Percentiles rank a stretch among this genome's conserved stretches.
These are phyloP conservation scores for Talaromyces piceae DNA, from an alignment of 2,329 filamentous ascomycete genomes.

Conservation along the genomic window DNA sequence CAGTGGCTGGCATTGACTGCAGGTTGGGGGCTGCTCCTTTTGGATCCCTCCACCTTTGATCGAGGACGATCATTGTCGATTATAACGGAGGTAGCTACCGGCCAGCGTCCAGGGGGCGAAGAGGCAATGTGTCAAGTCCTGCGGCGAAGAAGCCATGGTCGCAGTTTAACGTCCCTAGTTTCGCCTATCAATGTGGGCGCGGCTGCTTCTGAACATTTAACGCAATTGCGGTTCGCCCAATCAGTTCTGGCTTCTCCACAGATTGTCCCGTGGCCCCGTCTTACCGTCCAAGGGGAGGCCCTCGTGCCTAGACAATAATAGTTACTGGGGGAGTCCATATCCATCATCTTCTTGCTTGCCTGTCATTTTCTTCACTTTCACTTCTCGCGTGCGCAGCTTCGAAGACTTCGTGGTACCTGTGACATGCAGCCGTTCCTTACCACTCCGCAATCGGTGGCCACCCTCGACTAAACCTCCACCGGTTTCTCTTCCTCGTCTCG, in stretches of 20 bases:
- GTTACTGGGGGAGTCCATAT: background rate
- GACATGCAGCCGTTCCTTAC: background rate
- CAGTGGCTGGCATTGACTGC: background rate
- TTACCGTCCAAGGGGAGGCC: background rate
- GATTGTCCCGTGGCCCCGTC: slow-evolving; percentile 1
- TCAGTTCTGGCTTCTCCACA: background rate
- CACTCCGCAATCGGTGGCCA: background rate
- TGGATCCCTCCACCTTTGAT: background rate
- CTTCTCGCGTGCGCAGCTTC: background rate
- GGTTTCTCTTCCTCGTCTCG: background rate
- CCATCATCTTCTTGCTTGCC: background rate
- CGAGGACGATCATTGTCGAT: background rate
- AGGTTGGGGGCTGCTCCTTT: background rate
- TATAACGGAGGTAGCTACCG: too few relatives aligned
- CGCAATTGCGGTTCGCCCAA: background rate
- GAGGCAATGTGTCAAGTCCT: background rate
- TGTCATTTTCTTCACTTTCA: background rate
- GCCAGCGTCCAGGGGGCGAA: background rate
- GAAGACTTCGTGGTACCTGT: background rate
- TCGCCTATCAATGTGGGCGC: background rate
- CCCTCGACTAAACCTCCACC: background rate
- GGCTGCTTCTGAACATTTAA: background rate
- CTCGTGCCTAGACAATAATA: background rate
- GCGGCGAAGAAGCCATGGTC: background rate
- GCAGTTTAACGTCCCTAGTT: background rate